phyloP scores from a whole-genome alignment of 495 filamentous ascomycete genomes.

The Penicillium manginii region DNA sequence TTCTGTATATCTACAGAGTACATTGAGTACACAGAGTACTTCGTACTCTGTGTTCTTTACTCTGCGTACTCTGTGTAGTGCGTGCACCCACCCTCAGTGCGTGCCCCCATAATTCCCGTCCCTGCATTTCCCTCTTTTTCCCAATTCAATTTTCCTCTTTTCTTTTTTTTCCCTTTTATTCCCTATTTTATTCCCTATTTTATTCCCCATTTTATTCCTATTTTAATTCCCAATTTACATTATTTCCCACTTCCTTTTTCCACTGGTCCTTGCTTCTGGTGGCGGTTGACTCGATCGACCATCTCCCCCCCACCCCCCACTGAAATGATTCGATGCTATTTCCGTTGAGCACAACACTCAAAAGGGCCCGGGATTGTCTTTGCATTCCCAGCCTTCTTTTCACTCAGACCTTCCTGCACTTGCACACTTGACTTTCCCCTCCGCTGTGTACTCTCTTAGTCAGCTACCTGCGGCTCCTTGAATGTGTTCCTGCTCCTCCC shows the following conservation, averaged over 20 bases:
- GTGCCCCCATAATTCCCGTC: neutral
- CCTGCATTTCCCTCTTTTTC: constrained; percentile 6
- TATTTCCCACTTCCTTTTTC: constrained; percentile 11
- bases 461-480: constrained; percentile 37
- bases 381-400: constrained; percentile 16
- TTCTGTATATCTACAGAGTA: neutral
- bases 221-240: constrained; percentile 4
- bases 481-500: constrained; percentile 35
- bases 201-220: constrained; percentile 7
- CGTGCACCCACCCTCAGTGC: neutral
- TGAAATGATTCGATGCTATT: constrained; percentile 21
- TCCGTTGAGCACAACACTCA: constrained; percentile 14
- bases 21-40: neutral
- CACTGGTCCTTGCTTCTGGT: constrained; percentile 32
- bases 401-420: constrained; percentile 3
- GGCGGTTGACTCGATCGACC: constrained; percentile 33
- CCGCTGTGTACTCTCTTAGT: constrained; percentile 24
- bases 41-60: neutral
- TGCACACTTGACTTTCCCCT: neutral
- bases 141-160: constrained; percentile 20
- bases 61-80: neutral
- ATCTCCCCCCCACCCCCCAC: constrained; percentile 12
- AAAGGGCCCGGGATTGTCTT: constrained; percentile 31
- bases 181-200: neutral
- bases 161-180: constrained; percentile 10